Base-by-base conservation (phyloP, 2,329 filamentous ascomycete genomes). In the Metarhizium rileyi region DNA sequence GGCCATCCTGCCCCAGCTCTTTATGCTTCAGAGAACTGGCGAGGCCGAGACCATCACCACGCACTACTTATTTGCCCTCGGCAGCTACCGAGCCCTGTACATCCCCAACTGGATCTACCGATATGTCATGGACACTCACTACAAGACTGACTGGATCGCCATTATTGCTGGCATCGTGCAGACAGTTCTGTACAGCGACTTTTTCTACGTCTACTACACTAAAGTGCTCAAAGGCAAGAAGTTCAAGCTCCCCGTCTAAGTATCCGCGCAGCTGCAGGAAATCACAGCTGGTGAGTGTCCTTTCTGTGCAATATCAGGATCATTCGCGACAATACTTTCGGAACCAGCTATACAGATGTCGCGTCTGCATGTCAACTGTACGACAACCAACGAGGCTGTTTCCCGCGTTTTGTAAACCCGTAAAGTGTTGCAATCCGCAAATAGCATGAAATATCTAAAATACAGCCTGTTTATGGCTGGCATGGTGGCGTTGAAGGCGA, bases 31-130 rank as follows among this genome's bases (percentile, higher is more conserved):
- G 72, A 80, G 93, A 61, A 98, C 93, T 0, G 94, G 93, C 57
- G 91, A 97, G 72, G 94, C 93, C 10, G 93, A 98, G 72, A 96
- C 93, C n/a, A 98, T 98, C 64, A 98, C 93, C 12, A 95, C 90
- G 1, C 91, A 98, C 70, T 98, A 98, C 68, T 79, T 98, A 40
- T 95, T 95, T 63, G 91, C 94, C 14, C 76, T 98, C 35, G 93
- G 93, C 30, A 74, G 84, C 55, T 98, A 98, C 74, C 80, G 93
- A 50, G 88, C 90, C 3, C 76, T 98, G 50, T 98, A 98, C 71
- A 98, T 98, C 59, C 93, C 93, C 57, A 98, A 98, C 73, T 98
- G 93, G 93, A 83, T 97, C 61, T 97, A 88, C 71, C 78, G 93
- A 50, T 97, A 91, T 70, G 79, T 87, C 59, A 77, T 79, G 47